Percentiles rank a stretch among this genome's conserved stretches.
Evolutionary conservation across 1,284 basidiomycete genomes (phyloP).

Genomic region (Austroboletus niveus): DNA sequence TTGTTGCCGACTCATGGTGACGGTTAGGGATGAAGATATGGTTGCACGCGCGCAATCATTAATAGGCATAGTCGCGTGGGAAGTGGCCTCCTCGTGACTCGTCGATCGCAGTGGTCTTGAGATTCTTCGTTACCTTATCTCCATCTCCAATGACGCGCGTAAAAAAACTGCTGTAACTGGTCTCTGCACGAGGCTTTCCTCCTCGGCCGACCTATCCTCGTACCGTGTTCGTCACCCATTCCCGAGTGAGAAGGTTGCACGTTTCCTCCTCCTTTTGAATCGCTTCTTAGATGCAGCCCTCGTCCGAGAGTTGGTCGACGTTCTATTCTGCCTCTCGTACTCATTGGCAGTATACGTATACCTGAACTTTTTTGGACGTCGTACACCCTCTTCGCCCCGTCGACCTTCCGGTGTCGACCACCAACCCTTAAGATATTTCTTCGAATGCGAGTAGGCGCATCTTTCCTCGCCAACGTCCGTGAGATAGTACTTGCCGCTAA

Average conservation of each 20-base stretch:
- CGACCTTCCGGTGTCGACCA: constrained; percentile 23
- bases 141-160: too few species aligned
- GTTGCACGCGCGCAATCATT: too few species aligned
- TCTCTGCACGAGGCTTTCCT: too few species aligned
- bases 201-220: too few species aligned
- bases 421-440: constrained; percentile 33
- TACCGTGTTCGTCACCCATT: too few species aligned
- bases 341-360: neutral
- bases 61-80: too few species aligned
- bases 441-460: constrained; percentile 40
- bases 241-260: neutral
- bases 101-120: too few species aligned
- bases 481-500: constrained; percentile 36
- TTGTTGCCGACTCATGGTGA: neutral
- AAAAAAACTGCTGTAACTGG: too few species aligned
- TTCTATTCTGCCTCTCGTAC: neutral
- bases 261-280: constrained; percentile 2
- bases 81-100: too few species aligned
- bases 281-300: constrained; percentile 1
- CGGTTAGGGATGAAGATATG: too few species aligned
- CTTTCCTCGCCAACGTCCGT: constrained; percentile 27
- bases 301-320: neutral
- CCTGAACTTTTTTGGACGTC: neutral
- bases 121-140: too few species aligned
- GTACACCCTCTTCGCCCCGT: neutral